Evolutionary conservation across 768 basidiomycete genomes (phyloP).

Genomic region (Tremella yokohamensis): DNA sequence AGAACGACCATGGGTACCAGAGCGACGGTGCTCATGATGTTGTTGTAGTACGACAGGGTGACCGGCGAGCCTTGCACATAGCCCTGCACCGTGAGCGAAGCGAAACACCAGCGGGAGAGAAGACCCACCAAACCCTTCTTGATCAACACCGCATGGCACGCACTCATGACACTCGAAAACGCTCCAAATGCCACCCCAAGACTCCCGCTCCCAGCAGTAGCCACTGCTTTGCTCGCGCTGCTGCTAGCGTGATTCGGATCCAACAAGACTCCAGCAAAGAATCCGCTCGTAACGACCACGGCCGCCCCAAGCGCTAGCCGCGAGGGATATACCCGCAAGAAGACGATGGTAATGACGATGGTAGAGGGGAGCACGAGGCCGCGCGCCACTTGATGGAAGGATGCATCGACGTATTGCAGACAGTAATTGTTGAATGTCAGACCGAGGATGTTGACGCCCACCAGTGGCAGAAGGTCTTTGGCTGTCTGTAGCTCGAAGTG

Average conservation of each 20-base stretch:
- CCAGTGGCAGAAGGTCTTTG: constrained; percentile 71
- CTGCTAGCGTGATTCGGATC: constrained; percentile 54
- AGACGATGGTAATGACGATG: constrained; percentile 74
- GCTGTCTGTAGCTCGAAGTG: constrained; percentile 63
- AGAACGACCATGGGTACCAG: constrained; percentile 71
- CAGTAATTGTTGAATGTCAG: constrained; percentile 90
- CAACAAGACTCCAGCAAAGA: constrained; percentile 81
- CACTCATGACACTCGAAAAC: constrained; percentile 77
- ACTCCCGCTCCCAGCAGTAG: constrained; percentile 26
- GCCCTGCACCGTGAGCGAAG: constrained; percentile 43
- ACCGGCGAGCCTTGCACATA: constrained; percentile 76
- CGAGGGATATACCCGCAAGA: constrained; percentile 72
- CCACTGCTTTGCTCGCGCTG: constrained; percentile 20
- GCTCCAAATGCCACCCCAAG: constrained; percentile 78
- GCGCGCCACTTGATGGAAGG: constrained; percentile 70
- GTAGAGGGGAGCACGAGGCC: constrained; percentile 92
- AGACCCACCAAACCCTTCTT: constrained; percentile 64
- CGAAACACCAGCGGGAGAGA: neutral
- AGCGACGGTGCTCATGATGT: constrained; percentile 69
- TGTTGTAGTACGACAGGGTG: constrained; percentile 86
- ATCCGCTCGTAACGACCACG: constrained; percentile 79
- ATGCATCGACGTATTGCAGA: constrained; percentile 70
- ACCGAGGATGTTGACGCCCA: constrained; percentile 73
- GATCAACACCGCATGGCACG: constrained; percentile 88
- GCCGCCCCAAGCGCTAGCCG: constrained; percentile 71